phyloP scores from a whole-genome alignment of 73 alveolate species.

The Blepharisma japonicum region DNA sequence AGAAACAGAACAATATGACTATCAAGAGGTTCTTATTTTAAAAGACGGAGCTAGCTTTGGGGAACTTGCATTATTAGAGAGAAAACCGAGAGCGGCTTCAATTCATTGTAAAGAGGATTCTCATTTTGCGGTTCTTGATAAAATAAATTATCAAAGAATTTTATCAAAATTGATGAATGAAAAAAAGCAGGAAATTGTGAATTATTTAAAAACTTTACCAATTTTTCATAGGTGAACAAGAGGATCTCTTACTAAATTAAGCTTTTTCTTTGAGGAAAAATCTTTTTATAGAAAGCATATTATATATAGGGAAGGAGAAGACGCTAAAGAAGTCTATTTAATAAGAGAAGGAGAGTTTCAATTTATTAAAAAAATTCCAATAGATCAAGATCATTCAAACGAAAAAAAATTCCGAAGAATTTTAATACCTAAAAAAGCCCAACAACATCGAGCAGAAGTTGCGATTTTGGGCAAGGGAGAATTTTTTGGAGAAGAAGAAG shows the following conservation, averaged over 20 bases:
- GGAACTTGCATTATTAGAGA: slow-evolving; percentile 50
- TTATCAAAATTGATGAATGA: slow-evolving; percentile 32
- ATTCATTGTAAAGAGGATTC: slow-evolving; percentile 39
- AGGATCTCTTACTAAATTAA: slow-evolving; percentile 34
- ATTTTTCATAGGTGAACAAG: slow-evolving; percentile 38
- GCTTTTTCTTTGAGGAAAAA: slow-evolving; percentile 35
- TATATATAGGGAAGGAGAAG: slow-evolving; percentile 30
- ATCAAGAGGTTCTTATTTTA: slow-evolving; percentile 37
- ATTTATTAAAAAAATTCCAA: slow-evolving; percentile 33
- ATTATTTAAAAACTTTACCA: slow-evolving; percentile 36
- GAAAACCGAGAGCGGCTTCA: slow-evolving; percentile 61
- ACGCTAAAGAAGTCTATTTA: slow-evolving; percentile 17
- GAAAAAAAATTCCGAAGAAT: background rate
- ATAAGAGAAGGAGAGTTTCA: slow-evolving; percentile 50
- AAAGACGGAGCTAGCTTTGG: slow-evolving; percentile 54
- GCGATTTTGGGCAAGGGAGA: slow-evolving; percentile 4
- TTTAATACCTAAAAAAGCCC: background rate
- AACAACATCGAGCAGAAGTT: background rate
- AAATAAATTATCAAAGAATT: slow-evolving; percentile 41
- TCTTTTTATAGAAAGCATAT: slow-evolving; percentile 16
- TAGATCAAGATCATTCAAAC: slow-evolving; percentile 14
- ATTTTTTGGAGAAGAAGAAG: background rate
- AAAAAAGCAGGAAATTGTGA: slow-evolving; percentile 30
- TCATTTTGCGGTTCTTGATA: slow-evolving; percentile 48
- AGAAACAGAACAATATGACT: background rate